Percentiles rank a stretch among this genome's conserved stretches.
Conservation (phyloP, 169 alveolate genomes). For the Amoebophrya sp. region DNA sequence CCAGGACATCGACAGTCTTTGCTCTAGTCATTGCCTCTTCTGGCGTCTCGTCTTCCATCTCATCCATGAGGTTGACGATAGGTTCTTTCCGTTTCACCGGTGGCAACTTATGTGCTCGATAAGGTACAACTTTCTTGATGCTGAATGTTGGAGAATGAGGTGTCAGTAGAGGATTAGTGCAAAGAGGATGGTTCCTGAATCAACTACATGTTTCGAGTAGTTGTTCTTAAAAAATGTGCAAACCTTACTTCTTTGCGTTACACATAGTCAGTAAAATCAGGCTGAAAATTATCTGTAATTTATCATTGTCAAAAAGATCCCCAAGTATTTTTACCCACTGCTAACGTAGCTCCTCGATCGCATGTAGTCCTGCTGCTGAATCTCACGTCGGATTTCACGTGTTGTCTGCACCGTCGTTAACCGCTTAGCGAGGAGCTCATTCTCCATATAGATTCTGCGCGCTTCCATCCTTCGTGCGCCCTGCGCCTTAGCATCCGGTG, state of each 20-base stretch:
- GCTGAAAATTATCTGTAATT: too few relatives aligned
- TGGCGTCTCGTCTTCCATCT: background rate
- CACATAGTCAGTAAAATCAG: background rate
- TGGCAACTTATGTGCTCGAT: background rate
- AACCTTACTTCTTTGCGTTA: too few relatives aligned
- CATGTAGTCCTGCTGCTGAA: constrained; percentile 4
- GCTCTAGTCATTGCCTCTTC: background rate
- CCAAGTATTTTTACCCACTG: background rate
- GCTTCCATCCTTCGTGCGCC: constrained; percentile 2
- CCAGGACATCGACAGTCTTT: background rate
- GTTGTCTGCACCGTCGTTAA: background rate
- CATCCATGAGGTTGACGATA: background rate
- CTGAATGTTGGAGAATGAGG: background rate
- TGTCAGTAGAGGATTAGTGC: background rate
- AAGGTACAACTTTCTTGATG: background rate
- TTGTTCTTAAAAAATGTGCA: too few relatives aligned
- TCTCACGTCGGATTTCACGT: background rate
- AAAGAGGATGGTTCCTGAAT: background rate
- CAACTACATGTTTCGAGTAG: too few relatives aligned
- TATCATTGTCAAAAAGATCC: too few relatives aligned
- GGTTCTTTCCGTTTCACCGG: background rate
- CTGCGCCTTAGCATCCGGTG: background rate
- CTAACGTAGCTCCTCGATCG: background rate
- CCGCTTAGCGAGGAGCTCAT: background rate
- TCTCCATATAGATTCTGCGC: background rate